Conservation (phyloP, 257 asterid species). For the Solanum appendiculatum region DNA sequence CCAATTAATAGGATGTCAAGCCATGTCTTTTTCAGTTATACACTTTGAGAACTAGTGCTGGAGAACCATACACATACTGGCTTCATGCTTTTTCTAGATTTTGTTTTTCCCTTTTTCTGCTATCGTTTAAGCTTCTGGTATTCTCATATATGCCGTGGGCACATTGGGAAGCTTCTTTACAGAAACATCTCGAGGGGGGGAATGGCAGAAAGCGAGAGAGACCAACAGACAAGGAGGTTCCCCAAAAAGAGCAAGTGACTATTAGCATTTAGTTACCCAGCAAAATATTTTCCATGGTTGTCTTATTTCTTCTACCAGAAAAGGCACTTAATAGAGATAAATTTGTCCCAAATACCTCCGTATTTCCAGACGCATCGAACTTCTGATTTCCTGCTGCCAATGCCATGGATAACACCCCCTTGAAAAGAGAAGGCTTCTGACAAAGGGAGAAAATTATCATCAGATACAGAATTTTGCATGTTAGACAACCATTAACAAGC, state of each 20-base stretch:
- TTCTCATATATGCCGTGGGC: not conserved
- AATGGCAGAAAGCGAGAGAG: constrained; percentile 1
- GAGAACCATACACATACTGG: not conserved
- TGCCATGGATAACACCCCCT: constrained; percentile 55
- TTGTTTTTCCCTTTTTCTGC: not conserved
- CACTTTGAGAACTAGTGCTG: not conserved
- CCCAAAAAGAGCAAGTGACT: not conserved
- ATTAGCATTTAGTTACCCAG: not conserved
- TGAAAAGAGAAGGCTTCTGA: constrained; percentile 66
- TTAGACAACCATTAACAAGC: constrained; percentile 5
- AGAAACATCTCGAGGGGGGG: not conserved
- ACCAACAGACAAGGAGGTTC: not conserved
- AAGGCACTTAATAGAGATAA: not conserved
- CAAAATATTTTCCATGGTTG: not conserved
- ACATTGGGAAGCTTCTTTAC: not conserved
- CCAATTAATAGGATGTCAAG: not conserved
- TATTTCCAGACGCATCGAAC: constrained; percentile 20
- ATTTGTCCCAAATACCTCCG: not conserved
- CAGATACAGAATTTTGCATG: constrained; percentile 16
- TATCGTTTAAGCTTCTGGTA: not conserved
- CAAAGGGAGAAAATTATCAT: constrained; percentile 18
- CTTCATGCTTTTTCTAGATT: not conserved
- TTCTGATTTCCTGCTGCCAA: constrained; percentile 41
- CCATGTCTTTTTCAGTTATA: not conserved
- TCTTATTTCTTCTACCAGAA: not conserved